Percentiles rank a stretch among this genome's conserved stretches.
Evolutionary conservation across 306 rosid species (phyloP).

Genomic region (Quercus cerris): DNA sequence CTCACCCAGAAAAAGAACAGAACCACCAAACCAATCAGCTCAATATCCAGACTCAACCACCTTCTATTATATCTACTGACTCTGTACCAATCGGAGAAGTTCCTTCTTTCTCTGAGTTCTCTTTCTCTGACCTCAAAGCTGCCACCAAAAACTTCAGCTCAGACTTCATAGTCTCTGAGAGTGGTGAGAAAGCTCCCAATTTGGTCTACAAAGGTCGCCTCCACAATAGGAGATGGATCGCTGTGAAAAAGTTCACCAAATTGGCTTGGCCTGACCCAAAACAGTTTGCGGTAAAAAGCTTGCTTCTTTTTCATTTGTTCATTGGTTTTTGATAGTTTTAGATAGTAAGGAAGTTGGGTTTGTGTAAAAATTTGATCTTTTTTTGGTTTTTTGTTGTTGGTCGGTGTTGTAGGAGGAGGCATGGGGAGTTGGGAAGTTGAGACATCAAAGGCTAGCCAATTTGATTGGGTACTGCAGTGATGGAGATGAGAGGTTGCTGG

Average conservation of each 20-base stretch:
- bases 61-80: slow-evolving; percentile 29
- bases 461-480: slow-evolving; percentile 96
- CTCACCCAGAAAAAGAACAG: slow-evolving; percentile 45
- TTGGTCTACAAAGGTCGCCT: slow-evolving; percentile 83
- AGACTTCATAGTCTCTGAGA: slow-evolving; percentile 78
- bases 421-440: slow-evolving; percentile 76
- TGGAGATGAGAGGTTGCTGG: slow-evolving; percentile 92
- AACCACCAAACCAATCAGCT: slow-evolving; percentile 7
- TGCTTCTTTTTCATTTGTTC: neutral
- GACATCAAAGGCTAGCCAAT: slow-evolving; percentile 81
- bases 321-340: neutral
- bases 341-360: neutral
- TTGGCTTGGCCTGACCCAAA: slow-evolving; percentile 96
- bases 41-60: slow-evolving; percentile 17
- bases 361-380: neutral
- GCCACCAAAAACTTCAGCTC: slow-evolving; percentile 89
- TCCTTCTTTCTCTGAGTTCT: slow-evolving; percentile 70
- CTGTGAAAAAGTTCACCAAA: slow-evolving; percentile 90
- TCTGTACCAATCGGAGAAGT: slow-evolving; percentile 26
- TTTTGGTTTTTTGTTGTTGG: neutral
- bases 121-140: slow-evolving; percentile 63
- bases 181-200: slow-evolving; percentile 90
- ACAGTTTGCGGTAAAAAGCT: slow-evolving; percentile 61
- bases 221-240: slow-evolving; percentile 75
- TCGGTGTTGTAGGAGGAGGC: slow-evolving; percentile 68